phyloP scores from a whole-genome alignment of 2,329 filamentous ascomycete species.

The Aspergillus caelatus region DNA sequence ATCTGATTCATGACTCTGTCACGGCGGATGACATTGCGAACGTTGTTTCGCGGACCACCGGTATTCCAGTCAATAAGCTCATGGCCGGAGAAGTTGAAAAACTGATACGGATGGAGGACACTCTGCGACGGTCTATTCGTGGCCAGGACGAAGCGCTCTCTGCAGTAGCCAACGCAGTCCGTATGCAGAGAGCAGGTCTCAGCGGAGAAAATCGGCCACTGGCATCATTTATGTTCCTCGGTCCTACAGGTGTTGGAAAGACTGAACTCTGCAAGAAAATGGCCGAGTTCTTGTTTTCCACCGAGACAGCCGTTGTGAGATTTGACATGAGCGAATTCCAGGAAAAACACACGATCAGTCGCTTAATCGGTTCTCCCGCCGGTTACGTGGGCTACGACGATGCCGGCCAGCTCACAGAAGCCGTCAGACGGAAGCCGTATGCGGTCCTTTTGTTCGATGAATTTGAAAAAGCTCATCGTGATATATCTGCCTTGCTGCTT shows the following conservation, averaged over 20 bases:
- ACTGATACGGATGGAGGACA: conserved; percentile 93
- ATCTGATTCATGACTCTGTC: conserved; percentile 88
- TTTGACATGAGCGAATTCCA: conserved; percentile 99
- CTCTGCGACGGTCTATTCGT: conserved; percentile 77
- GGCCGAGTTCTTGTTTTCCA: conserved; percentile 89
- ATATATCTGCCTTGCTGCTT: conserved; percentile 87
- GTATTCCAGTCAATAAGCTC: conserved; percentile 89
- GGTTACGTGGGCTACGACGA: conserved; percentile 98
- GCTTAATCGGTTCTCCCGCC: conserved; percentile 88
- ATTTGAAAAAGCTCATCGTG: conserved; percentile 95
- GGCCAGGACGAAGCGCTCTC: conserved; percentile 93
- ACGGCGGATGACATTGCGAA: conserved; percentile 90
- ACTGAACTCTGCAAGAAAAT: conserved; percentile 97
- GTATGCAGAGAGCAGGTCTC: conserved; percentile 88
- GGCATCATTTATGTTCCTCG: conserved; percentile 96
- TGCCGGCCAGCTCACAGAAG: conserved; percentile 92
- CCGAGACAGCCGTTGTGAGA: conserved; percentile 83
- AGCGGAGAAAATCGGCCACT: conserved; percentile 89
- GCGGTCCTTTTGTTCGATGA: conserved; percentile 95
- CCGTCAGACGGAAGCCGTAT: conserved; percentile 91
- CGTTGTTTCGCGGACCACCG: conserved; percentile 88
- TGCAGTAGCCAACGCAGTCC: conserved; percentile 88
- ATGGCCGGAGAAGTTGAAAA: conserved; percentile 94
- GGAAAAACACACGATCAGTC: conserved; percentile 93
- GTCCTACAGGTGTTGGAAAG: conserved; percentile 94